Evolutionary conservation across 805 yeast species (phyloP).

Genomic region (Komagataella populi): DNA sequence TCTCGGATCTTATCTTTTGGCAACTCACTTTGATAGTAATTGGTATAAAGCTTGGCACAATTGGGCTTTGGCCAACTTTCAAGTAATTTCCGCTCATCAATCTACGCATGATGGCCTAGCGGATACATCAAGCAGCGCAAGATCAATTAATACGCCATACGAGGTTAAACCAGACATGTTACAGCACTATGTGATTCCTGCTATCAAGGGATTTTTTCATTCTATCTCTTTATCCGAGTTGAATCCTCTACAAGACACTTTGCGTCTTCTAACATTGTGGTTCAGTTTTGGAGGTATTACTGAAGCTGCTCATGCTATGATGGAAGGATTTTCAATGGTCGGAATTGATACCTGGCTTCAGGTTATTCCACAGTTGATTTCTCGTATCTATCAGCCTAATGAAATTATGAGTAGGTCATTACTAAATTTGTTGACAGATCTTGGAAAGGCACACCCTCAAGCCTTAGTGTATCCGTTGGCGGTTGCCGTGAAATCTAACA

Average conservation of each 20-base stretch:
- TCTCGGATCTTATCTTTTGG: slow-evolving; percentile 80
- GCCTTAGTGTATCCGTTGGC: slow-evolving; percentile 91
- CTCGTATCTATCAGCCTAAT: slow-evolving; percentile 93
- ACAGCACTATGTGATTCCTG: slow-evolving; percentile 86
- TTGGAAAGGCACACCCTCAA: slow-evolving; percentile 95
- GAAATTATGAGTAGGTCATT: slow-evolving; percentile 70
- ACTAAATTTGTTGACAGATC: slow-evolving; percentile 66
- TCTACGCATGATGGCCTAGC: slow-evolving; percentile 2
- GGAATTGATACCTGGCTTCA: slow-evolving; percentile 90
- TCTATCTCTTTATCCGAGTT: slow-evolving; percentile 81
- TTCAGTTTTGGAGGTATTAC: slow-evolving; percentile 89
- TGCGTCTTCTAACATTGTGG: slow-evolving; percentile 86
- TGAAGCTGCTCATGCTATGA: slow-evolving; percentile 83
- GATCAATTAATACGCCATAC: slow-evolving; percentile 2
- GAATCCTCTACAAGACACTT: slow-evolving; percentile 84
- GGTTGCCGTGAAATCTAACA: slow-evolving; percentile 91
- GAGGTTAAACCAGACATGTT: slow-evolving; percentile 39
- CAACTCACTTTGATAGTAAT: slow-evolving; percentile 82
- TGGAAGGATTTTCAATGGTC: slow-evolving; percentile 82
- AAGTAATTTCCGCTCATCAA: slow-evolving; percentile 58
- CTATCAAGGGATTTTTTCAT: slow-evolving; percentile 90
- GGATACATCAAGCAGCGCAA: neutral
- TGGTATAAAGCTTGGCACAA: slow-evolving; percentile 99
- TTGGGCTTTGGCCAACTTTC: slow-evolving; percentile 98
- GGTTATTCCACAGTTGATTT: slow-evolving; percentile 89